phyloP scores from a whole-genome alignment of 2,329 filamentous ascomycete species.

The Aspergillus pseudoterreus region DNA sequence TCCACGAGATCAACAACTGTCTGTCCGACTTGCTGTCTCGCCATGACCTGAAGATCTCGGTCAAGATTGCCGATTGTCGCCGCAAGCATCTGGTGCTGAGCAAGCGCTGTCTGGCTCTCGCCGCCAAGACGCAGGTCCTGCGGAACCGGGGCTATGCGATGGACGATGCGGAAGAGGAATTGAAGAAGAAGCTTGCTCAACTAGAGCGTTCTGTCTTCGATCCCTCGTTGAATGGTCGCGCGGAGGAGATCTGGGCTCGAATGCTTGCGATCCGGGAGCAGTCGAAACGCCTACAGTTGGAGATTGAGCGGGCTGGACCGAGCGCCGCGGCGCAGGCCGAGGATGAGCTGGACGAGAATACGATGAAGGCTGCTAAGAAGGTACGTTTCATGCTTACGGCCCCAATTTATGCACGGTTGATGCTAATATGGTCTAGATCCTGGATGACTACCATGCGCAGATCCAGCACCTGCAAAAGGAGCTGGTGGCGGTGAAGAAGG shows the following conservation, averaged over 20 bases:
- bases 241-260: conserved; percentile 65
- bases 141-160: conserved; percentile 63
- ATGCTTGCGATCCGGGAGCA: conserved; percentile 61
- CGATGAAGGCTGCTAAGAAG: conserved; percentile 59
- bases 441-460: conserved; percentile 49
- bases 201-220: conserved; percentile 59
- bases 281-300: conserved; percentile 55
- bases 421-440: conserved; percentile 38
- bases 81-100: conserved; percentile 58
- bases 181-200: conserved; percentile 58
- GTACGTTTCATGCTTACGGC: conserved; percentile 33
- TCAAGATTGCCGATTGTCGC: conserved; percentile 56
- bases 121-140: conserved; percentile 62
- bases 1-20: conserved; percentile 64
- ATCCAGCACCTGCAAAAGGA: conserved; percentile 59
- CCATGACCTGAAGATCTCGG: conserved; percentile 58
- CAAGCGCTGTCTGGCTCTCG: conserved; percentile 58
- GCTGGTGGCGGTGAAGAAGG: conserved; percentile 55
- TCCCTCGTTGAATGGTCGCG: conserved; percentile 56
- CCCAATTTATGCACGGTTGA: conserved; percentile 3
- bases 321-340: conserved; percentile 37
- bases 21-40: conserved; percentile 57
- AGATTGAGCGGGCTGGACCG: conserved; percentile 55
- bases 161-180: conserved; percentile 60
- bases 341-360: conserved; percentile 53